A percentile compares a stretch with the other conserved stretches of the same genome.
These are phyloP conservation scores for Aphanomyces astaci DNA, from an alignment of 352 stramenopile genomes.

Conservation along the genomic window DNA sequence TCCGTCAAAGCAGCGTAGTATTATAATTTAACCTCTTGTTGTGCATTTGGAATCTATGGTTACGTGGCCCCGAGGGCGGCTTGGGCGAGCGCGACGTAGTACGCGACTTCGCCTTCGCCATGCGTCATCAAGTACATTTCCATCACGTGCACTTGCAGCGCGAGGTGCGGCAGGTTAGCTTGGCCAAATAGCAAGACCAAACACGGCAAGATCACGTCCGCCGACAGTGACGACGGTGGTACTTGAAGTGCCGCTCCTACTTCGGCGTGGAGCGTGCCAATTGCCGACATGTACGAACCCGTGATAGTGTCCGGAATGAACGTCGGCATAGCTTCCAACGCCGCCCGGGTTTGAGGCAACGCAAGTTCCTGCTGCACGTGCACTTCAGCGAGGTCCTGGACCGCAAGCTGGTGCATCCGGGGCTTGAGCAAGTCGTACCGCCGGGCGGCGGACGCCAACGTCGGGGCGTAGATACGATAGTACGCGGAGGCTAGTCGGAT, in stretches of 20 bases:
- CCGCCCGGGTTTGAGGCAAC: slow-evolving; percentile 37
- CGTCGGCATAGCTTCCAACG: slow-evolving; percentile 63
- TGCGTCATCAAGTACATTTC: slow-evolving; percentile 55
- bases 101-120: slow-evolving; percentile 57
- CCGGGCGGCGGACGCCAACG: slow-evolving; percentile 33
- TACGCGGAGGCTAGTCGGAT: slow-evolving; percentile 54
- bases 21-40: neutral
- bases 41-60: neutral
- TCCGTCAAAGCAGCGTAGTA: no score
- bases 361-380: slow-evolving; percentile 32
- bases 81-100: slow-evolving; percentile 77
- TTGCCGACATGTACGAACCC: slow-evolving; percentile 47
- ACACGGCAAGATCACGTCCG: slow-evolving; percentile 66
- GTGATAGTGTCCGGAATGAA: slow-evolving; percentile 63
- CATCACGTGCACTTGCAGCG: slow-evolving; percentile 70
- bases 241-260: slow-evolving; percentile 41
- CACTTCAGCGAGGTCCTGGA: neutral
- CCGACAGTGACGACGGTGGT: slow-evolving; percentile 34
- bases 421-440: slow-evolving; percentile 28
- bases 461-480: slow-evolving; percentile 42
- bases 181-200: slow-evolving; percentile 67
- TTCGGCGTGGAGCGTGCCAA: slow-evolving; percentile 62
- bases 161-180: slow-evolving; percentile 56
- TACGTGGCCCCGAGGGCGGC: slow-evolving; percentile 29
- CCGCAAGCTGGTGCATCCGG: neutral